Percentiles rank a stretch among this genome's conserved stretches.
Evolutionary conservation across 2,329 filamentous ascomycete species (phyloP).

Genomic region (Cladorrhinum sp.): DNA sequence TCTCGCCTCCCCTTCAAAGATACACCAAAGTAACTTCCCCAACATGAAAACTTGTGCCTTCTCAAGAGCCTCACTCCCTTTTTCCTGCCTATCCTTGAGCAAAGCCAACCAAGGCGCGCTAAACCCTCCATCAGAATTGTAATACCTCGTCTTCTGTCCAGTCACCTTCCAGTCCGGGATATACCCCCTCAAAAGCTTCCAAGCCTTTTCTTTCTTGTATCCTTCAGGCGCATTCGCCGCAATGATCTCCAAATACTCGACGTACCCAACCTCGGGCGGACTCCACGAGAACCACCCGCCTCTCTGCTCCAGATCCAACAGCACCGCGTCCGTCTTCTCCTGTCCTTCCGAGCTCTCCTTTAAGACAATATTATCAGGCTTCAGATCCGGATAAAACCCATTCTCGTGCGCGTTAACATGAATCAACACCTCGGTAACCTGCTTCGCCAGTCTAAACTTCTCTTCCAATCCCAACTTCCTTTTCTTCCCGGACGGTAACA

Average conservation of each 20-base stretch:
- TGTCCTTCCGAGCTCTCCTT: background rate
- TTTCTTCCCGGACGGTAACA: conserved; percentile 3
- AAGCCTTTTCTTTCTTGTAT: conserved; percentile 3
- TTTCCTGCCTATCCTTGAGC: background rate
- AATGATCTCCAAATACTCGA: conserved; percentile 27
- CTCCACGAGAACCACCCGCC: conserved; percentile 29
- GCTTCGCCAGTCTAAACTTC: conserved; percentile 21
- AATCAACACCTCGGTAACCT: conserved; percentile 23
- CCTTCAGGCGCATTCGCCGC: background rate
- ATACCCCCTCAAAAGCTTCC: conserved; percentile 7
- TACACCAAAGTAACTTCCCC: conserved; percentile 29
- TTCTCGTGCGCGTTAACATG: conserved; percentile 19
- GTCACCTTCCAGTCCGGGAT: conserved; percentile 18
- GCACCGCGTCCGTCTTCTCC: conserved; percentile 17
- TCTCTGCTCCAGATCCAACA: conserved; percentile 29
- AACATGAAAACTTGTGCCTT: conserved; percentile 29
- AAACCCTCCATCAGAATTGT: conserved; percentile 21
- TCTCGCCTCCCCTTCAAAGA: conserved; percentile 24
- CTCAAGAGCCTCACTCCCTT: conserved; percentile 12
- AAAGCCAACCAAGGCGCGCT: conserved; percentile 25
- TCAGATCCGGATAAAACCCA: conserved; percentile 28
- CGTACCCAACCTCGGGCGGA: conserved; percentile 27
- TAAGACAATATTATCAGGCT: conserved; percentile 28
- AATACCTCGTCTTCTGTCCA: conserved; percentile 15
- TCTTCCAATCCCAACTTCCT: conserved; percentile 7